Conservation (phyloP, 352 stramenopile genomes). For the Peronospora destructor region DNA sequence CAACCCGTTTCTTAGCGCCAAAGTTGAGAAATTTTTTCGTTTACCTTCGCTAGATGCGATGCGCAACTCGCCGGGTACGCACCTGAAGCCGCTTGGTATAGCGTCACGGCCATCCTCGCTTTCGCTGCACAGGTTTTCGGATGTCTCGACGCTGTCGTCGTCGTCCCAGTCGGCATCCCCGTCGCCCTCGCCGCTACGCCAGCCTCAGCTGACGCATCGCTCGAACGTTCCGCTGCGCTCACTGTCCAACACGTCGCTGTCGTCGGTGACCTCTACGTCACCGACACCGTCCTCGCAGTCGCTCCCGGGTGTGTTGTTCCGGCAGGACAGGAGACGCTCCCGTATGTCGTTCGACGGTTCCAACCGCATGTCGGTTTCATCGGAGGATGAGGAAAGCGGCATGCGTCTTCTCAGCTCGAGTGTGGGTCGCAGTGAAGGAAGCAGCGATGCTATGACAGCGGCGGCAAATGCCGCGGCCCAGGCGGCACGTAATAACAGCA, state of each 20-base stretch:
- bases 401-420: conserved; percentile 73
- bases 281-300: conserved; percentile 61
- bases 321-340: conserved; percentile 44
- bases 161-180: conserved; percentile 34
- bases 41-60: conserved; percentile 68
- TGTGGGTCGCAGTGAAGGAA: conserved; percentile 40
- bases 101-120: conserved; percentile 44
- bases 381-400: conserved; percentile 58
- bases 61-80: conserved; percentile 48
- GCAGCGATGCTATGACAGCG: conserved; percentile 31
- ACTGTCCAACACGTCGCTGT: conserved; percentile 40
- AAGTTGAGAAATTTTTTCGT: conserved; percentile 54
- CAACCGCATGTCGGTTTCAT: conserved; percentile 58
- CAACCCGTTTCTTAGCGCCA: conserved; percentile 55
- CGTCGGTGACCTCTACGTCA: conserved; percentile 24
- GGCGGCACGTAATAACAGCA: conserved; percentile 20
- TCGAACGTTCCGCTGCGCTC: conserved; percentile 20
- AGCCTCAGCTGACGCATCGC: conserved; percentile 23
- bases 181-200: conserved; percentile 34
- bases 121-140: conserved; percentile 51
- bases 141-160: conserved; percentile 44
- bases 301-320: conserved; percentile 52
- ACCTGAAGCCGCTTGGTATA: conserved; percentile 55
- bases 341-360: conserved; percentile 60
- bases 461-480: conserved; percentile 18